Conservation (phyloP, 2,329 filamentous ascomycete genomes). For the Botrytis paeoniae region DNA sequence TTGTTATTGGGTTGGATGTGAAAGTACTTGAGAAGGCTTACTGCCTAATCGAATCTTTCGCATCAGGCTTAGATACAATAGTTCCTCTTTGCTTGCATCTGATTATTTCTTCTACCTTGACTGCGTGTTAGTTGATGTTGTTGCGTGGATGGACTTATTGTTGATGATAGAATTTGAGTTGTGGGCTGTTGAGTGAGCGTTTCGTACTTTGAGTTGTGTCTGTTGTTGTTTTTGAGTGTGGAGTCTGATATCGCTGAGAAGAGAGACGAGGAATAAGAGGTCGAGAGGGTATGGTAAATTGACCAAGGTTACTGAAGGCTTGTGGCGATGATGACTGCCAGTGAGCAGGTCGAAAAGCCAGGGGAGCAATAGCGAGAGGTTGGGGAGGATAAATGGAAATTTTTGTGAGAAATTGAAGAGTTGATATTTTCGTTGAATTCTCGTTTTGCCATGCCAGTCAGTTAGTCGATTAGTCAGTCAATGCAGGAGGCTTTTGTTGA, state of each 20-base stretch:
- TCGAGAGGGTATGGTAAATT: neutral
- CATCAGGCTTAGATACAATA: neutral
- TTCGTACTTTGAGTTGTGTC: neutral
- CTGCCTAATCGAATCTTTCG: neutral
- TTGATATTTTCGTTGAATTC: neutral
- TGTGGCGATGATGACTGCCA: slow-evolving; percentile 1
- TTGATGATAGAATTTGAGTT: slow-evolving; percentile 15
- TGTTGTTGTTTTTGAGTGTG: slow-evolving; percentile 10
- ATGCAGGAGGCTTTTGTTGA: slow-evolving; percentile 21
- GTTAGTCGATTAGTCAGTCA: slow-evolving; percentile 18
- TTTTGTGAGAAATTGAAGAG: neutral
- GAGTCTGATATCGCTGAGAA: neutral
- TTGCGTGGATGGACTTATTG: neutral
- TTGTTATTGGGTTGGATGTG: neutral
- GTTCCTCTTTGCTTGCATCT: slow-evolving; percentile 14
- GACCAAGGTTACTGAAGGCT: neutral
- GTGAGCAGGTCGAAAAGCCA: neutral
- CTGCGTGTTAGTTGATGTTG: slow-evolving; percentile 11
- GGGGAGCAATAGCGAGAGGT: neutral
- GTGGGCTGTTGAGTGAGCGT: neutral
- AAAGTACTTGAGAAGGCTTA: neutral
- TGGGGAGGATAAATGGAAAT: neutral
- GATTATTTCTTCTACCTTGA: slow-evolving; percentile 15
- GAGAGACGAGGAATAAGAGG: neutral
- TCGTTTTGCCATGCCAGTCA: slow-evolving; percentile 9